phyloP scores from a whole-genome alignment of 495 filamentous ascomycete genomes.

The Penicillium canariense region DNA sequence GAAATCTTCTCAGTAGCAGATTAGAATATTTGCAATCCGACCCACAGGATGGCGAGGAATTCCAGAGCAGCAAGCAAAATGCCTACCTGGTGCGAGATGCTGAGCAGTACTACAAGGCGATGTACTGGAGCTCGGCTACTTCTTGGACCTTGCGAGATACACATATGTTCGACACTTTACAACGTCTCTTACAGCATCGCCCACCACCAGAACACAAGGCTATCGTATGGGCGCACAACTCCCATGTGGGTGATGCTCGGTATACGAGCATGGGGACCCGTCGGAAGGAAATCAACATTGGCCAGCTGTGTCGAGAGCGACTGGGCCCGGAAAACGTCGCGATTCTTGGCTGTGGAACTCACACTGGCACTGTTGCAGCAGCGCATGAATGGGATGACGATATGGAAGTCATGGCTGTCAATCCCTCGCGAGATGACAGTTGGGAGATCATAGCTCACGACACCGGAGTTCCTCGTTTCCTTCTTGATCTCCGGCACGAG shows the following conservation, averaged over 20 bases:
- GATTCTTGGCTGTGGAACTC: slow-evolving; percentile 52
- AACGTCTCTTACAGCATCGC: slow-evolving; percentile 44
- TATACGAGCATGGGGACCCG: slow-evolving; percentile 53
- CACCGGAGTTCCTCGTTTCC: slow-evolving; percentile 45
- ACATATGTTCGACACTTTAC: slow-evolving; percentile 58
- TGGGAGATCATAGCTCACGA: slow-evolving; percentile 48
- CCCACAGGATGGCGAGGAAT: slow-evolving; percentile 47
- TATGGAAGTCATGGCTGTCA: slow-evolving; percentile 52
- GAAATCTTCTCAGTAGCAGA: slow-evolving; percentile 42
- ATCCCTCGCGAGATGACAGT: slow-evolving; percentile 40
- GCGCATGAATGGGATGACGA: slow-evolving; percentile 56
- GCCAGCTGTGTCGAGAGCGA: slow-evolving; percentile 53
- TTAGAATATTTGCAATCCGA: slow-evolving; percentile 39
- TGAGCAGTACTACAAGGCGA: slow-evolving; percentile 56
- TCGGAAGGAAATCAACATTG: slow-evolving; percentile 53
- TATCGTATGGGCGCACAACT: slow-evolving; percentile 62
- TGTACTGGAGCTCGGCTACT: slow-evolving; percentile 55
- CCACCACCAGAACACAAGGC: slow-evolving; percentile 42
- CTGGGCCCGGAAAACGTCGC: slow-evolving; percentile 47
- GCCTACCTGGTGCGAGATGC: slow-evolving; percentile 54
- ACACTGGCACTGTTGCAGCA: slow-evolving; percentile 57
- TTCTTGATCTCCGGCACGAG: slow-evolving; percentile 48
- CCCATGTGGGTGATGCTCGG: slow-evolving; percentile 58
- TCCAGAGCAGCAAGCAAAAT: slow-evolving; percentile 54
- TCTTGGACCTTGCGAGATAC: slow-evolving; percentile 58